These are phyloP conservation scores for Sicyos baderoa DNA, from an alignment of 306 rosid genomes.

Conservation along the genomic window DNA sequence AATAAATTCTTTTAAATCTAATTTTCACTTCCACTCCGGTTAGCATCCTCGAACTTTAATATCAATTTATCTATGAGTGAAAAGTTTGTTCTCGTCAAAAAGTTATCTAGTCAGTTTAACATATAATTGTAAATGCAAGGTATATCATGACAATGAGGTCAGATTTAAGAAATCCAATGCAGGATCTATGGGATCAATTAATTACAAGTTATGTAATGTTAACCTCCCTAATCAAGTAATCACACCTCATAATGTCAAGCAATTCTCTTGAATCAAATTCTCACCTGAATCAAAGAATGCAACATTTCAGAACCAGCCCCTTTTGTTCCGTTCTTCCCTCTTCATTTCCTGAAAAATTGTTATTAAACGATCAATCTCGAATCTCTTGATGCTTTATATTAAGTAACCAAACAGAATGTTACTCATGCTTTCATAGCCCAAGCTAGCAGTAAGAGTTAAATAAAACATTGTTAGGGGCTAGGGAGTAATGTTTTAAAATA, in stretches of 20 bases:
- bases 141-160: neutral
- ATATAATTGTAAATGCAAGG: neutral
- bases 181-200: neutral
- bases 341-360: constrained; percentile 59
- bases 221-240: neutral
- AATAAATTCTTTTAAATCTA: neutral
- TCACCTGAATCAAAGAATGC: constrained; percentile 54
- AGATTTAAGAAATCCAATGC: neutral
- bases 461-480: neutral
- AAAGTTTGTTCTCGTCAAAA: too few relatives aligned
- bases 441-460: neutral
- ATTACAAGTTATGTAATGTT: neutral
- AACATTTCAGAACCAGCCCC: constrained; percentile 83
- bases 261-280: neutral
- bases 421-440: neutral
- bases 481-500: neutral
- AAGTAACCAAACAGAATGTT: neutral
- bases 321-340: constrained; percentile 88
- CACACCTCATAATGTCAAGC: neutral
- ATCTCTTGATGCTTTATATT: neutral
- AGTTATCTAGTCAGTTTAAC: neutral
- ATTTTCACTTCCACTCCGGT: too few relatives aligned
- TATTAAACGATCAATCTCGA: constrained; percentile 2
- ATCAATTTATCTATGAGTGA: too few relatives aligned
- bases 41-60: too few relatives aligned